These are phyloP conservation scores for Asterophora parasitica DNA, from an alignment of 768 basidiomycete genomes.

Conservation along the genomic window DNA sequence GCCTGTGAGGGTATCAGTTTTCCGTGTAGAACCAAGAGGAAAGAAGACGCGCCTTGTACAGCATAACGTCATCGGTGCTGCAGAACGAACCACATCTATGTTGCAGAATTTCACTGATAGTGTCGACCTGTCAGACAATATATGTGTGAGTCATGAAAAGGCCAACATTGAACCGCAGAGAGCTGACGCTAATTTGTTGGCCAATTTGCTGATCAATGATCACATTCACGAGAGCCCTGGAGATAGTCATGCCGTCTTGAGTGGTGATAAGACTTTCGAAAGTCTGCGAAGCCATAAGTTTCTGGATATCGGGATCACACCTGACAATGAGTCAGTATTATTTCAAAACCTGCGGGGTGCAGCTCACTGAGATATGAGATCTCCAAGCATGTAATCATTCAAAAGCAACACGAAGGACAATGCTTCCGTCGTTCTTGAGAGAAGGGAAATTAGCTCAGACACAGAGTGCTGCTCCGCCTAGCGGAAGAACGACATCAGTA, in stretches of 20 bases:
- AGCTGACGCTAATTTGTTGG: constrained; percentile 85
- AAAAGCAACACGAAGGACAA: constrained; percentile 90
- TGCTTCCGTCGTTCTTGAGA: constrained; percentile 87
- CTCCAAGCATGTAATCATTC: constrained; percentile 85
- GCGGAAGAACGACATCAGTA: constrained; percentile 12
- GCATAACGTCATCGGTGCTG: constrained; percentile 95
- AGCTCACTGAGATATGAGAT: constrained; percentile 75
- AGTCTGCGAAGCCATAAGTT: constrained; percentile 62
- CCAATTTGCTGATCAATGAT: constrained; percentile 98
- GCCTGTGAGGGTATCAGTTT: constrained; percentile 47
- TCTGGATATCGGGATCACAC: constrained; percentile 70
- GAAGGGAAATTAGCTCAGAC: constrained; percentile 66
- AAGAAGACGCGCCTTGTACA: constrained; percentile 71
- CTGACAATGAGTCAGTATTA: constrained; percentile 30
- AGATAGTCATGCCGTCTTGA: constrained; percentile 81
- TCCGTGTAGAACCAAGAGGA: background rate
- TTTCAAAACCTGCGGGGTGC: background rate
- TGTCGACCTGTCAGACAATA: constrained; percentile 70
- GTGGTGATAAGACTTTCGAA: constrained; percentile 87
- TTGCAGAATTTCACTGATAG: constrained; percentile 92
- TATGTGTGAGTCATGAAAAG: background rate
- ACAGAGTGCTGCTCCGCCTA: constrained; percentile 82
- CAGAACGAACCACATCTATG: constrained; percentile 96
- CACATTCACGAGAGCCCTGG: constrained; percentile 86
- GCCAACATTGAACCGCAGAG: constrained; percentile 5